phyloP scores from a whole-genome alignment of 768 basidiomycete genomes.

The Agaricus sinodeliciosus region DNA sequence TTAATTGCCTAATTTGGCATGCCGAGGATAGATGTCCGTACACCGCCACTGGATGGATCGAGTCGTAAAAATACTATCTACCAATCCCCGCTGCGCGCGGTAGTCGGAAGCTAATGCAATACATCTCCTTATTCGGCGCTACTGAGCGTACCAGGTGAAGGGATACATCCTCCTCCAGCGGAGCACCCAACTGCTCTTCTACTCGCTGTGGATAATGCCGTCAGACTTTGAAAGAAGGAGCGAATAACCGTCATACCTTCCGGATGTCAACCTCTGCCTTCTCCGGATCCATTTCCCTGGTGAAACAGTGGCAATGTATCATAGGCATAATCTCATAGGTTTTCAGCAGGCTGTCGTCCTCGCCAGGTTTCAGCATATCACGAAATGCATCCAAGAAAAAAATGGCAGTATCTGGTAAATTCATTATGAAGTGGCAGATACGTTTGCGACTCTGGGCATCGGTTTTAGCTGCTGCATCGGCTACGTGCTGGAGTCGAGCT shows the following conservation, averaged over 20 bases:
- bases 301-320: constrained; percentile 96
- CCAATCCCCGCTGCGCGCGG: constrained; percentile 31
- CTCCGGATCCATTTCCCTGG: constrained; percentile 66
- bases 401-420: constrained; percentile 89
- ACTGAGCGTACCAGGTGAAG: constrained; percentile 86
- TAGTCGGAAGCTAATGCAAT: constrained; percentile 80
- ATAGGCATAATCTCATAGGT: constrained; percentile 71
- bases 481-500: constrained; percentile 11
- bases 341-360: constrained; percentile 30
- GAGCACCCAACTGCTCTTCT: constrained; percentile 52
- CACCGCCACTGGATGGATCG: neutral
- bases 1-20: constrained; percentile 3
- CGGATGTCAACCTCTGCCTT: constrained; percentile 74
- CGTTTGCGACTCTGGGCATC: constrained; percentile 30
- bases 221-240: constrained; percentile 11
- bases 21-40: constrained; percentile 1
- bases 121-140: constrained; percentile 97
- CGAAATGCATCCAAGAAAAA: constrained; percentile 85
- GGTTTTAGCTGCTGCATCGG: constrained; percentile 18
- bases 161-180: constrained; percentile 40
- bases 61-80: constrained; percentile 3
- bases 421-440: constrained; percentile 94
- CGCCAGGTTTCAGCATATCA: constrained; percentile 48
- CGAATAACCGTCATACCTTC: constrained; percentile 45
- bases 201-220: constrained; percentile 49